Percentiles rank a stretch among this genome's conserved stretches.
These are phyloP conservation scores for Lachnellula suecica DNA, from an alignment of 2,329 filamentous ascomycete species.

Conservation along the genomic window DNA sequence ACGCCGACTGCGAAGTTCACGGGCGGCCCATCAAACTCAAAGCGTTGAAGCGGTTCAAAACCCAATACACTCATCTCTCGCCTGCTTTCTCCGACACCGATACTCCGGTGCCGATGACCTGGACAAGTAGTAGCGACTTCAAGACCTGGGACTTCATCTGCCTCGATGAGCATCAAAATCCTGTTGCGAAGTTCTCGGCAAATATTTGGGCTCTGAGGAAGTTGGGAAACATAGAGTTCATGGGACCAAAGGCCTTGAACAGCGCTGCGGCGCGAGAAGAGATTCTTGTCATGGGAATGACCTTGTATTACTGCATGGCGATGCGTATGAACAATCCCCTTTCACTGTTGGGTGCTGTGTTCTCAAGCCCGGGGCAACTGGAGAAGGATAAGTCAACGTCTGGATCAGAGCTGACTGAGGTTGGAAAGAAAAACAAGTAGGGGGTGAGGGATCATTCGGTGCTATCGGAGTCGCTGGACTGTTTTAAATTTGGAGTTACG, in stretches of 20 bases:
- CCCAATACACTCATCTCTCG: conserved; percentile 15
- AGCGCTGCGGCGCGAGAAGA: conserved; percentile 15
- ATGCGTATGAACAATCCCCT: conserved; percentile 10
- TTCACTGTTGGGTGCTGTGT: conserved; percentile 10
- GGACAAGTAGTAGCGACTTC: conserved; percentile 6
- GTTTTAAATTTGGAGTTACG: too few relatives aligned
- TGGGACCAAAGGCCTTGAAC: conserved; percentile 7
- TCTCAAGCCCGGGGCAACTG: not conserved
- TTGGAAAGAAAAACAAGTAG: too few relatives aligned
- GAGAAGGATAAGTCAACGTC: too few relatives aligned
- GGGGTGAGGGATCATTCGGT: too few relatives aligned
- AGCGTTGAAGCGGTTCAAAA: conserved; percentile 17
- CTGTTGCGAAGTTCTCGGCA: conserved; percentile 14
- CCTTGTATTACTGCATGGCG: conserved; percentile 18
- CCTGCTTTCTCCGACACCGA: conserved; percentile 8
- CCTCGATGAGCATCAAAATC: conserved; percentile 10
- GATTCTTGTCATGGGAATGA: conserved; percentile 16
- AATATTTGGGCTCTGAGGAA: conserved; percentile 15
- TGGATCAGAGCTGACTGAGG: too few relatives aligned
- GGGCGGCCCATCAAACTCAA: conserved; percentile 9
- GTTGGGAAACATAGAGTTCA: conserved; percentile 15
- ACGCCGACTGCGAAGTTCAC: conserved; percentile 13
- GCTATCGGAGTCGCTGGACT: too few relatives aligned
- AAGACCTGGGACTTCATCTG: conserved; percentile 22
- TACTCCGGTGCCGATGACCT: conserved; percentile 11